Evolutionary conservation across 768 basidiomycete species (phyloP), one percentile per base, ranked within the genome.

Genomic region (Mycena olivaceomarginata): DNA sequence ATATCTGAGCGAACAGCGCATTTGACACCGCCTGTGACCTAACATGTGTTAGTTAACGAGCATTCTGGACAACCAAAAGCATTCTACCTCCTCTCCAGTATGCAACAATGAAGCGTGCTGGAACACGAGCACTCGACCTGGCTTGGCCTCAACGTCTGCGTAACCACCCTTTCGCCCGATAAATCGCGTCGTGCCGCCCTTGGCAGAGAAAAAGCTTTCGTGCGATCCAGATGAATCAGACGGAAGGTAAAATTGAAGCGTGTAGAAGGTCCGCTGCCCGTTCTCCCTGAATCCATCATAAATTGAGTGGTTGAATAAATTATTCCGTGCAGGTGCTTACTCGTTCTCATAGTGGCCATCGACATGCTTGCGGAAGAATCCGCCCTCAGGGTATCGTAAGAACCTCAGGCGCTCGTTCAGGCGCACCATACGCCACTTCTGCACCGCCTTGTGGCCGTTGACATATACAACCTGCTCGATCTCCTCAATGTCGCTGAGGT

Each of bases 351-450:
- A 78, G 20, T 8, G 31, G 15, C 69, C 66, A n/a, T 78, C 77
- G 4, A n/a, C 13, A 18, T 78, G 77, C 40, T 45, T 43, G 0
- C 67, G 68, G 60, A 79, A 79, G 46, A 70, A 79, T 0, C 72
- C 72, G 40, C 78, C 78, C 31, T 41, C 43, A 0, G 75, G 63
- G 40, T 79, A 79, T 60, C 75, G 67, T 41, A 79, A 56, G 48
- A 79, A 79, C 31, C 78, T 31, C 22, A 79, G 68, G 10, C 78
- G 67, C 62, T 79, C 78, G 64, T 79, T 79, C 56, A 79, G 16
- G 16, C 72, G 67, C n/a, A 77, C 75, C 75, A 79, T 70, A n/a
- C 70, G 59, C 79, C 79, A 80, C 22, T 77, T 80, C 46, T 80
- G 76, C 31, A 46, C 13, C 60, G 31, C 45, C 18, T 40, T 40